Base-by-base conservation (phyloP, 306 rosid genomes). In the Luffa aegyptiaca region DNA sequence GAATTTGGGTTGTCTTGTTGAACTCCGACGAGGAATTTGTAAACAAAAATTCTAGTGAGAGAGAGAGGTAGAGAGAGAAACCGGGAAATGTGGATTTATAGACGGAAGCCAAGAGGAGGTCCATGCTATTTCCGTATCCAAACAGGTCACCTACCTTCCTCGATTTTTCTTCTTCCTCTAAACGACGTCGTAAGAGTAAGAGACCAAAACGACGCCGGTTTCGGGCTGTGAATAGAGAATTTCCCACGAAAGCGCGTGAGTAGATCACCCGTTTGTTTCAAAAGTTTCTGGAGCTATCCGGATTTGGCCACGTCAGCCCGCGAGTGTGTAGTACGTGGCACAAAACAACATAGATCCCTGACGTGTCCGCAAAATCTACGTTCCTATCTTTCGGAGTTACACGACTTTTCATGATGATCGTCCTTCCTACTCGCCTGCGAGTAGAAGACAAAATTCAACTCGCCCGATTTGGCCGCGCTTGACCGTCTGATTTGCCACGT, bases 271-370 rank as follows among this genome's bases (percentile, higher is more conserved):
- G 4, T 71, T 31, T 11, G 57, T 59, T 62, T 80, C 74, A 53
- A 48, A 45, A 46, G 46, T 18, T 49, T 41, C 87, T 52, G 46
- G 83, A 31, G 16, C 74, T 46, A 68, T 77, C 80, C 58, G 41
- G 9, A 21, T 20, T 58, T 11, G 37, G 86, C 85, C 94, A 90
- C 90, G 90, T 85, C 86, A 79, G 81, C 2, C 12, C 0, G 10
- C 16, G 80, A 68, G 66, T 53, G 52, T 4, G 0, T 1, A 36
- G 12, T 49, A 53, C 20, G 10, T 59, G 9, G 45, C 42, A 87
- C 65, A 76, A 62, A 81, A 57, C 78, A 5, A 82, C 83, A 80
- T 12, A 78, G 63, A 21, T 11, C 62, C 73, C 70, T 78, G 58
- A 78, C 81, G 81, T 78, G 81, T 78, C 72, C 26, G 56, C 26